Percentiles rank a stretch among this genome's conserved stretches.
phyloP scores from a whole-genome alignment of 305 asterid species.

The Fraxinus nigra region DNA sequence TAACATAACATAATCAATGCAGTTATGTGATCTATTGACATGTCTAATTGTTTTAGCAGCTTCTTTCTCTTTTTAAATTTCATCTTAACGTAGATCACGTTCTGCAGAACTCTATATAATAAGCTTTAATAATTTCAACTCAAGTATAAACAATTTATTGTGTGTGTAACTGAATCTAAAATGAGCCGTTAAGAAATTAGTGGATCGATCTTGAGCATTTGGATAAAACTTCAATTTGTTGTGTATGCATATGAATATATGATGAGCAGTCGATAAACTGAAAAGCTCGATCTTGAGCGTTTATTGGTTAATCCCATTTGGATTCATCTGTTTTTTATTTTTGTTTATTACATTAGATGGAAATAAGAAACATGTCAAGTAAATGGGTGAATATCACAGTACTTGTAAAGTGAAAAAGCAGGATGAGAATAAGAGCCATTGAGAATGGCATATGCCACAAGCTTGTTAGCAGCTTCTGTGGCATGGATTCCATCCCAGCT shows the following conservation, averaged over 20 bases:
- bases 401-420: conserved; percentile 50
- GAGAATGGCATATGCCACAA: conserved; percentile 54
- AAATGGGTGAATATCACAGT: conserved; percentile 43
- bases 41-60: background rate
- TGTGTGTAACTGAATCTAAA: background rate
- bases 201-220: background rate
- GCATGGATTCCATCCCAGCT: conserved; percentile 88
- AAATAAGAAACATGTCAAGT: conserved; percentile 26
- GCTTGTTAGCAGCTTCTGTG: conserved; percentile 78
- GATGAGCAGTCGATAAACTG: background rate
- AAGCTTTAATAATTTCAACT: background rate
- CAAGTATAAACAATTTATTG: background rate
- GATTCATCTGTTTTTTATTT: background rate
- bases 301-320: background rate
- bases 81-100: background rate
- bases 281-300: background rate
- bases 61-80: background rate
- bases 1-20: background rate
- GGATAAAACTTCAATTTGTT: background rate
- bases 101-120: background rate
- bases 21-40: background rate
- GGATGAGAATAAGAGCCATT: conserved; percentile 63
- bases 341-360: background rate
- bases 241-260: background rate
- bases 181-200: background rate